A percentile compares a stretch with the other conserved stretches of the same genome.
phyloP scores from a whole-genome alignment of 148 eudicot genomes.

The Heliamphora exappendiculata region DNA sequence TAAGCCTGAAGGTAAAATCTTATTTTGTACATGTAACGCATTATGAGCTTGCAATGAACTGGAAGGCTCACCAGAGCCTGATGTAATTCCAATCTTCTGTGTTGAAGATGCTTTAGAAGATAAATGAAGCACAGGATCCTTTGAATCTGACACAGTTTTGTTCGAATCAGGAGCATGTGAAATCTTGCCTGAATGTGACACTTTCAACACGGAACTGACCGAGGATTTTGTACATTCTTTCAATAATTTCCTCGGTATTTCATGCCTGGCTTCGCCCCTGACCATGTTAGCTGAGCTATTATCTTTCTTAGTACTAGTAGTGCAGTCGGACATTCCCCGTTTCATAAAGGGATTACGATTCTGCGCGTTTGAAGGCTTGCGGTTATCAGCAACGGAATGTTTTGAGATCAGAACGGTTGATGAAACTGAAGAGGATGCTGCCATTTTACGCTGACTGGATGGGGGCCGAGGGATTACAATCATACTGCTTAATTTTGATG shows the following conservation, averaged over 20 bases:
- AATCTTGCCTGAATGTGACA: slow-evolving; percentile 40
- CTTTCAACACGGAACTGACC: slow-evolving; percentile 31
- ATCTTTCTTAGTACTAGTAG: slow-evolving; percentile 38
- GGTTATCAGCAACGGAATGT: slow-evolving; percentile 40
- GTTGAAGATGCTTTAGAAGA: slow-evolving; percentile 45
- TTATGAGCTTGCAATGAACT: slow-evolving; percentile 37
- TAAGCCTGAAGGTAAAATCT: slow-evolving; percentile 35
- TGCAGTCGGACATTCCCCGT: slow-evolving; percentile 31
- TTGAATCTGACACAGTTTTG: slow-evolving; percentile 41
- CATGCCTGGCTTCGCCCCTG: slow-evolving; percentile 38
- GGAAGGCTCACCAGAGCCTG: slow-evolving; percentile 38
- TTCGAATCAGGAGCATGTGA: slow-evolving; percentile 36
- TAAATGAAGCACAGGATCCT: slow-evolving; percentile 35
- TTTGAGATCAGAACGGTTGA: slow-evolving; percentile 29
- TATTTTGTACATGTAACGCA: slow-evolving; percentile 35
- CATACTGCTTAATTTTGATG: slow-evolving; percentile 28
- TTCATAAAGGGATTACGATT: slow-evolving; percentile 28
- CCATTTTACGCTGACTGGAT: slow-evolving; percentile 36
- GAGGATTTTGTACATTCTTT: slow-evolving; percentile 54
- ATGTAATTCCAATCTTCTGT: slow-evolving; percentile 24
- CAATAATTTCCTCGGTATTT: slow-evolving; percentile 31
- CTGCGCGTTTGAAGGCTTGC: slow-evolving; percentile 27
- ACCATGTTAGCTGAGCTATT: slow-evolving; percentile 18
- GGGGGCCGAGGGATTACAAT: slow-evolving; percentile 25
- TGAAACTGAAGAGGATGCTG: slow-evolving; percentile 33